phyloP scores from a whole-genome alignment of 2,329 filamentous ascomycete genomes.

The Fusarium napiforme region DNA sequence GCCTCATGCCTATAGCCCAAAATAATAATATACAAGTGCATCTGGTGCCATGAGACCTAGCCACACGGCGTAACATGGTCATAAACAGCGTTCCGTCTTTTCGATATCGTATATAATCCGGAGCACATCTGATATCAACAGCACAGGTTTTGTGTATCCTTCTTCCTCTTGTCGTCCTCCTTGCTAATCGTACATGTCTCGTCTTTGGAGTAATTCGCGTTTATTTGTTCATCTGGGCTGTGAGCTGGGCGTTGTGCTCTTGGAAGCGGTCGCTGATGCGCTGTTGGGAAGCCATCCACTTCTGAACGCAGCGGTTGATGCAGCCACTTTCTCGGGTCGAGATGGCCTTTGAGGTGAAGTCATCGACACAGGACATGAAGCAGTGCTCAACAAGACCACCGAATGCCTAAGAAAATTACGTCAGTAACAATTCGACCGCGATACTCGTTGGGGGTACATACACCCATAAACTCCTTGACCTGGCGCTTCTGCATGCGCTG shows the following conservation, averaged over 20 bases:
- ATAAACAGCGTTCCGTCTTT: slow-evolving; percentile 13
- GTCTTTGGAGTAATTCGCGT: neutral
- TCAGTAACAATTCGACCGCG: neutral
- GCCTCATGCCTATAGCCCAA: slow-evolving; percentile 27
- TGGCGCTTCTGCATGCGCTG: slow-evolving; percentile 96
- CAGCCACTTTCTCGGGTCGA: slow-evolving; percentile 89
- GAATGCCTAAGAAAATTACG: slow-evolving; percentile 46
- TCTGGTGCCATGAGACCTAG: slow-evolving; percentile 31
- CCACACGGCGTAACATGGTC: slow-evolving; percentile 21
- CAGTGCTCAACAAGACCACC: slow-evolving; percentile 76
- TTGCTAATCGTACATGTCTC: slow-evolving; percentile 39
- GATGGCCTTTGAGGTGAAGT: slow-evolving; percentile 98
- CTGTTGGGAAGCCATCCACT: slow-evolving; percentile 92
- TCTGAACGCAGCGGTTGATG: slow-evolving; percentile 94
- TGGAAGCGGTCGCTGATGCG: slow-evolving; percentile 91
- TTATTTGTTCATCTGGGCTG: slow-evolving; percentile 60
- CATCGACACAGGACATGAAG: slow-evolving; percentile 96
- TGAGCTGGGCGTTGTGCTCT: slow-evolving; percentile 72
- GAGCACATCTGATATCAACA: slow-evolving; percentile 23
- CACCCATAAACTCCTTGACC: slow-evolving; percentile 98
- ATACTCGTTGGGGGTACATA: slow-evolving; percentile 61
- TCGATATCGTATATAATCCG: slow-evolving; percentile 14
- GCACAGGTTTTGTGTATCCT: slow-evolving; percentile 2
- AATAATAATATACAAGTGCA: slow-evolving; percentile 43
- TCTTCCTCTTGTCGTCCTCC: slow-evolving; percentile 10